phyloP scores from a whole-genome alignment of 2,329 filamentous ascomycete genomes.

The Penicillium oxalicum region DNA sequence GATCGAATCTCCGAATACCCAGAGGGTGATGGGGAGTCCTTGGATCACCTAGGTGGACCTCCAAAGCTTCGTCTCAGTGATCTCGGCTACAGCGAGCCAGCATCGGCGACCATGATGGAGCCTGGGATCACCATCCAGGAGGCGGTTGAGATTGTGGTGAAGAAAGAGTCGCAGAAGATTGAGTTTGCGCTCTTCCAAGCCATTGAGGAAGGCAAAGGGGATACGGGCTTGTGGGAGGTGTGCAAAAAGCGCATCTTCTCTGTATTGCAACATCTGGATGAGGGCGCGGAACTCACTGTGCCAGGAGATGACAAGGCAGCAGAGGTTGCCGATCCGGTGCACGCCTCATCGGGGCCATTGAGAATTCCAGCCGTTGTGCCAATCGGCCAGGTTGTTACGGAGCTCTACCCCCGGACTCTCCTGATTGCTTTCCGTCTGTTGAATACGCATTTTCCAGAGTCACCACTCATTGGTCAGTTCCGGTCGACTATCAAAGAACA shows the following conservation, averaged over 20 bases:
- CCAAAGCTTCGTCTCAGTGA: slow-evolving; percentile 10
- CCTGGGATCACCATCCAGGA: slow-evolving; percentile 14
- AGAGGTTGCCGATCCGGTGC: background rate
- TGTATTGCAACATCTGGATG: slow-evolving; percentile 27
- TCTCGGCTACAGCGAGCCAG: slow-evolving; percentile 12
- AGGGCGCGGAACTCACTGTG: slow-evolving; percentile 2
- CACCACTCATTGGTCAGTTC: slow-evolving; percentile 36
- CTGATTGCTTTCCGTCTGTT: slow-evolving; percentile 38
- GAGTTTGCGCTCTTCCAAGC: slow-evolving; percentile 25
- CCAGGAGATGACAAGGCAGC: background rate
- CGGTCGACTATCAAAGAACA: slow-evolving; percentile 37
- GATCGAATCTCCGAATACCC: background rate
- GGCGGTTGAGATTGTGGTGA: slow-evolving; percentile 24
- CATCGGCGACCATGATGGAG: slow-evolving; percentile 5
- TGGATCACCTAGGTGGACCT: slow-evolving; percentile 2
- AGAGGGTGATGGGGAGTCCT: background rate
- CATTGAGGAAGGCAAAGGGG: slow-evolving; percentile 25
- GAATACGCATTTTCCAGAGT: slow-evolving; percentile 37
- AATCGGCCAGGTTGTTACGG: slow-evolving; percentile 26
- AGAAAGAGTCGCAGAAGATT: slow-evolving; percentile 29
- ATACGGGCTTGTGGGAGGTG: slow-evolving; percentile 35
- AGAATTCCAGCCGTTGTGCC: slow-evolving; percentile 30
- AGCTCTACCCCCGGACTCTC: slow-evolving; percentile 39
- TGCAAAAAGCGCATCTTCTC: slow-evolving; percentile 38
- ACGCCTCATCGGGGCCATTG: slow-evolving; percentile 12